phyloP scores from a whole-genome alignment of 129 eudicot species.

The Flaveria linearis region DNA sequence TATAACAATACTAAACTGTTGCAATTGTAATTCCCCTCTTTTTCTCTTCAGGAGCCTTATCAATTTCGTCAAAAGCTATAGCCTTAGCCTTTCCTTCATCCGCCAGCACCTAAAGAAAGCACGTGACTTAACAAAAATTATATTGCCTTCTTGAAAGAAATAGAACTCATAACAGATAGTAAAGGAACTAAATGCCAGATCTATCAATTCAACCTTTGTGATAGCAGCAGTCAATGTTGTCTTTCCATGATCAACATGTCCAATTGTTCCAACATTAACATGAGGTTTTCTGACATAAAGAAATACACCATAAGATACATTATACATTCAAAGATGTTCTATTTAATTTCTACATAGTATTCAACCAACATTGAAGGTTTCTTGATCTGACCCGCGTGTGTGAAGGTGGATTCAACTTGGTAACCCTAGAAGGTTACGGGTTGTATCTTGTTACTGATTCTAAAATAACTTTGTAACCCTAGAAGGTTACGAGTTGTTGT shows the following conservation, averaged over 20 bases:
- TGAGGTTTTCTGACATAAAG: slow-evolving; percentile 72
- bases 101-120: slow-evolving; percentile 61
- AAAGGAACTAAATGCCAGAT: neutral
- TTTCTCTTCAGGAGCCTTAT: slow-evolving; percentile 97
- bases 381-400: too few relatives aligned
- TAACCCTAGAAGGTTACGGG: too few relatives aligned
- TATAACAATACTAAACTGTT: slow-evolving; percentile 42
- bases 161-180: neutral
- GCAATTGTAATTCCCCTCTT: slow-evolving; percentile 96
- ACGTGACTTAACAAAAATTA: slow-evolving; percentile 4
- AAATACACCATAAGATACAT: neutral
- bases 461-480: too few relatives aligned
- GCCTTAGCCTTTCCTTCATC: slow-evolving; percentile 96
- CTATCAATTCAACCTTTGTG: slow-evolving; percentile 59
- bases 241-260: slow-evolving; percentile 99
- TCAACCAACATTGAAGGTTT: too few relatives aligned
- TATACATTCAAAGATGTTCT: neutral
- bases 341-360: neutral
- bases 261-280: slow-evolving; percentile 97
- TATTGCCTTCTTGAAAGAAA: neutral
- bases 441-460: too few relatives aligned
- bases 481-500: too few relatives aligned
- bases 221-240: slow-evolving; percentile 95
- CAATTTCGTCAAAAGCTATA: slow-evolving; percentile 91
- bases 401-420: too few relatives aligned